Conservation (phyloP, 1,139 yeast species). For the Entelexis sorbosivorans region DNA sequence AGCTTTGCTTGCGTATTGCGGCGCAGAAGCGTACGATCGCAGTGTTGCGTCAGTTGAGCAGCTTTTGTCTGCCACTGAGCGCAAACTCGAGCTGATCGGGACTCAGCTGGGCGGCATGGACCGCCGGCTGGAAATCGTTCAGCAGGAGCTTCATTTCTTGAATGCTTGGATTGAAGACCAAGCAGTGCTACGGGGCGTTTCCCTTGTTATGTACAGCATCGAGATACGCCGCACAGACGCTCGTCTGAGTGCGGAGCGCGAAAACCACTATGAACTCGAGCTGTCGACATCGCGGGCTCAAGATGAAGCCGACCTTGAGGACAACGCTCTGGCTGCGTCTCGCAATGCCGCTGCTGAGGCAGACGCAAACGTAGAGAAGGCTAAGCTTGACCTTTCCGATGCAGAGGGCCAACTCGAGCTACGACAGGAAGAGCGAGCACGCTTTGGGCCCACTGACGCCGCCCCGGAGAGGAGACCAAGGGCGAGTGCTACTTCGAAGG, state of each 20-base stretch:
- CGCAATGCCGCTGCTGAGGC: conserved; percentile 47
- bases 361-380: conserved; percentile 41
- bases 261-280: not conserved
- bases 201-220: conserved; percentile 66
- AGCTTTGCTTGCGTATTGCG: conserved; percentile 83
- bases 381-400: conserved; percentile 27
- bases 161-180: conserved; percentile 39
- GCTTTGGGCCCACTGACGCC: too few relatives aligned
- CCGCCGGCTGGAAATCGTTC: conserved; percentile 63
- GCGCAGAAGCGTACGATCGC: conserved; percentile 82
- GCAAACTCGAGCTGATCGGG: conserved; percentile 46
- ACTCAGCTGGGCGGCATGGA: conserved; percentile 62
- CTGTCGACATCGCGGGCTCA: not conserved
- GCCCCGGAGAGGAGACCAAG: too few relatives aligned
- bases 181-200: conserved; percentile 56
- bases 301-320: conserved; percentile 40
- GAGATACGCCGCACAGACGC: conserved; percentile 13
- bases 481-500: too few relatives aligned
- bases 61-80: conserved; percentile 64
- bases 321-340: conserved; percentile 47
- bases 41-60: conserved; percentile 68
- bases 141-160: conserved; percentile 68
- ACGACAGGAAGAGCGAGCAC: not conserved
- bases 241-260: conserved; percentile 8
- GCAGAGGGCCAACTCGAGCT: not conserved